These are phyloP conservation scores for Sclerotinia borealis DNA, from an alignment of 2,329 filamentous ascomycete genomes.

Conservation along the genomic window DNA sequence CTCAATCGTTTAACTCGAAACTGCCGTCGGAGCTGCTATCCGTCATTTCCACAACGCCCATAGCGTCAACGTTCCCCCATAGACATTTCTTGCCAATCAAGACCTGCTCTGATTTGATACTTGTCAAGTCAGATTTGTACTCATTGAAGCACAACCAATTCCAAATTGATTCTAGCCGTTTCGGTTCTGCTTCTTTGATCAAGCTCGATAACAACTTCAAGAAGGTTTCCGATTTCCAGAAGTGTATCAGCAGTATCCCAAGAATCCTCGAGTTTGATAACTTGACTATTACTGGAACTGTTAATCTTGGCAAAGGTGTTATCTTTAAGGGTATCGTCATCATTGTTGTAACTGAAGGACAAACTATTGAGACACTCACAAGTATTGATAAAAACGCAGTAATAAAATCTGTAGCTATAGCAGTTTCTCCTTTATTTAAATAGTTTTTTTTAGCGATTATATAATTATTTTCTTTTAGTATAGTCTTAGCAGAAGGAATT, in stretches of 20 bases:
- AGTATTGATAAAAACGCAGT: too few species aligned
- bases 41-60: slow-evolving; percentile 98
- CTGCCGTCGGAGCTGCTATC: slow-evolving; percentile 95
- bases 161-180: slow-evolving; percentile 91
- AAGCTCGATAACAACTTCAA: slow-evolving; percentile 99
- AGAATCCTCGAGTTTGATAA: slow-evolving; percentile 91
- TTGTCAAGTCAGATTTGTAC: slow-evolving; percentile 99
- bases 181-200: slow-evolving; percentile 94
- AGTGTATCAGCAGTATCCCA: slow-evolving; percentile 79
- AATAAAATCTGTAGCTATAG: too few species aligned
- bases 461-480: too few species aligned
- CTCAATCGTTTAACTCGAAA: slow-evolving; percentile 97
- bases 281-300: slow-evolving; percentile 93
- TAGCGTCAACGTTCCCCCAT: slow-evolving; percentile 96
- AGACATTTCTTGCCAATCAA: slow-evolving; percentile 98
- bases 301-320: slow-evolving; percentile 93
- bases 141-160: slow-evolving; percentile 97
- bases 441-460: too few species aligned
- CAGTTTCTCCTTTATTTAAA: too few species aligned
- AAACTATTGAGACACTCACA: slow-evolving; percentile 99
- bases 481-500: too few species aligned
- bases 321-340: slow-evolving; percentile 98
- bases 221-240: slow-evolving; percentile 97
- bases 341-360: slow-evolving; percentile 95
- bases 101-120: slow-evolving; percentile 98